A percentile compares a stretch with the other conserved stretches of the same genome.
phyloP scores from a whole-genome alignment of 495 filamentous ascomycete species.

The Parathielavia hyrcaniae region DNA sequence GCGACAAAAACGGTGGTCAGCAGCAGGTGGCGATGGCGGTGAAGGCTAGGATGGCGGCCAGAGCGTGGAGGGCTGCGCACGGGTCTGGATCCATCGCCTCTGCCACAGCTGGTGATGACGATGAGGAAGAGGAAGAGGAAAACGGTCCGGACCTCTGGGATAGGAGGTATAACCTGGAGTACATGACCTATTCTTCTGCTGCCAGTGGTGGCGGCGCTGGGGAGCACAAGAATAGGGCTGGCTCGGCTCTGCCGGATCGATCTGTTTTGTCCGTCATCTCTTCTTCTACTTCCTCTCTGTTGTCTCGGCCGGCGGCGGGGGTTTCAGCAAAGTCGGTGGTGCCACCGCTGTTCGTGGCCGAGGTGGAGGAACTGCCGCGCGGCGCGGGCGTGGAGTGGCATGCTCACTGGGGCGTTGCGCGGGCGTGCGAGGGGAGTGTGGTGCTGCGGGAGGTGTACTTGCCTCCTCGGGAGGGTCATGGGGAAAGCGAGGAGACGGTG shows the following conservation, averaged over 20 bases:
- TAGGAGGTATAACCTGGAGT: constrained; percentile 48
- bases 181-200: constrained; percentile 29
- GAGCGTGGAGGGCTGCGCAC: constrained; percentile 38
- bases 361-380: constrained; percentile 42
- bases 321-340: constrained; percentile 6
- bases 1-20: background rate
- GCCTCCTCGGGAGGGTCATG: background rate
- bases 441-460: background rate
- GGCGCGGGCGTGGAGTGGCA: constrained; percentile 34
- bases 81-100: constrained; percentile 12
- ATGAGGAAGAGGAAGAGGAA: constrained; percentile 37
- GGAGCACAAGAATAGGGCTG: constrained; percentile 1
- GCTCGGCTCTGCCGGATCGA: background rate
- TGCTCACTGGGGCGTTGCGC: constrained; percentile 26
- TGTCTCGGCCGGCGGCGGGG: too few species aligned
- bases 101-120: constrained; percentile 18
- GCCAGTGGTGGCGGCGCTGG: constrained; percentile 10
- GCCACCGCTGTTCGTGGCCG: constrained; percentile 64
- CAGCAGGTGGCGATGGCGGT: constrained; percentile 3
- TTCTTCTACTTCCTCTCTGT: background rate
- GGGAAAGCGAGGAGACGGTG: background rate
- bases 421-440: constrained; percentile 4
- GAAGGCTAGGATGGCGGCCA: constrained; percentile 20
- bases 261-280: background rate
- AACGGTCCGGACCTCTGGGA: constrained; percentile 68